Evolutionary conservation across 805 yeast species (phyloP).

Genomic region (Kregervanrija pseudodelftensis): DNA sequence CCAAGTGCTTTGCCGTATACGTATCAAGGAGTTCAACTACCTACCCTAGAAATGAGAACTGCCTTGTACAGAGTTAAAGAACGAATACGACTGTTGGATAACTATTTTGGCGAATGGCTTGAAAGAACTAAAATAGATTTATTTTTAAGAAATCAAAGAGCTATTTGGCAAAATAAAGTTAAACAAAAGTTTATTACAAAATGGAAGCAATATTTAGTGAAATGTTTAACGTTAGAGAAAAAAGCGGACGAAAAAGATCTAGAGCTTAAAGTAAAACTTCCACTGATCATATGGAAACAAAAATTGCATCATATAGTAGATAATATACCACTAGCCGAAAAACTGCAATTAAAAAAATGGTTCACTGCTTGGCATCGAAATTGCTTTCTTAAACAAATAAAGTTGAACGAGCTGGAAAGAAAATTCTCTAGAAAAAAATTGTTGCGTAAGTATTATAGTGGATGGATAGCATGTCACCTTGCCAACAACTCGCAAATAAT

Average conservation of each 20-base stretch:
- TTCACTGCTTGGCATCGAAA: neutral
- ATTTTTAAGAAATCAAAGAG: too few relatives aligned
- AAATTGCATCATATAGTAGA: neutral
- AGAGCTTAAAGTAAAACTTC: too few relatives aligned
- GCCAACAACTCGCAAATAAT: neutral
- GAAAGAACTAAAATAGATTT: too few relatives aligned
- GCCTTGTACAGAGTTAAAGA: conserved; percentile 18
- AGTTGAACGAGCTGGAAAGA: neutral
- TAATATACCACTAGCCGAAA: neutral
- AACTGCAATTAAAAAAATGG: neutral
- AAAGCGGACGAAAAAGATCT: too few relatives aligned
- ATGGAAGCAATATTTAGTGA: too few relatives aligned
- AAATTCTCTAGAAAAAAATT: neutral
- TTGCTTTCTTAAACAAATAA: neutral
- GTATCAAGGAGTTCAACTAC: conserved; percentile 11
- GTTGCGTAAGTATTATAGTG: too few relatives aligned
- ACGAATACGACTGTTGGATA: conserved; percentile 14
- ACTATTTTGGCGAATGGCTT: conserved; percentile 15
- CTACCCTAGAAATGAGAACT: conserved; percentile 22
- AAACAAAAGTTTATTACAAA: too few relatives aligned
- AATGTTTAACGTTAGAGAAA: too few relatives aligned
- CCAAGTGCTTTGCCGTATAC: conserved; percentile 20
- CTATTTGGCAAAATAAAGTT: too few relatives aligned
- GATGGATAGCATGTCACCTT: too few relatives aligned
- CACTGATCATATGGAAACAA: neutral